Conservation (phyloP, 441 rosid genomes). For the Aleurites moluccanus region DNA sequence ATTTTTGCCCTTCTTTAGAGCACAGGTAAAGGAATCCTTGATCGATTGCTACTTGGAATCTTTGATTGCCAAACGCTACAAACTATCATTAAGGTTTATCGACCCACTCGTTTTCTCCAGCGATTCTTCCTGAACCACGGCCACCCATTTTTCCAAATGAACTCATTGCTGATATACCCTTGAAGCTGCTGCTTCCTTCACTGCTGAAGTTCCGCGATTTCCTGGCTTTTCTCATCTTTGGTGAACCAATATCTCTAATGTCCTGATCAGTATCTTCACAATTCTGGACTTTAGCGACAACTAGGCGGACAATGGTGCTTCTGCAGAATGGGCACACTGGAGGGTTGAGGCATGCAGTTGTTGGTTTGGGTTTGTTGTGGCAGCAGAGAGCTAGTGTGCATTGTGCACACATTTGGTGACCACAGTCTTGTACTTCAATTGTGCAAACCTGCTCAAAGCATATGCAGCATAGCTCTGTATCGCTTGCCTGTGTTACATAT, state of each 20-base stretch:
- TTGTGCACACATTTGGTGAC: slow-evolving; percentile 97
- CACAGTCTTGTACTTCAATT: slow-evolving; percentile 85
- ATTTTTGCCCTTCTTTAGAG: slow-evolving; percentile 7
- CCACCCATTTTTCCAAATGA: slow-evolving; percentile 75
- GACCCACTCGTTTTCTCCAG: slow-evolving; percentile 62
- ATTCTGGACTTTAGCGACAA: slow-evolving; percentile 54
- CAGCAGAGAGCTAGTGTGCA: slow-evolving; percentile 93
- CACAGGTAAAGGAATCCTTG: slow-evolving; percentile 15
- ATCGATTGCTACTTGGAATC: slow-evolving; percentile 26
- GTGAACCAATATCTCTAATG: slow-evolving; percentile 53
- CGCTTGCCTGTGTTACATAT: slow-evolving; percentile 59
- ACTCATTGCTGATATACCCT: slow-evolving; percentile 64
- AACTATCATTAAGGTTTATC: slow-evolving; percentile 44
- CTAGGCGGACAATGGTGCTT: slow-evolving; percentile 63
- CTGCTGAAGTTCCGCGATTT: slow-evolving; percentile 65
- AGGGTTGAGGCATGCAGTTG: slow-evolving; percentile 68
- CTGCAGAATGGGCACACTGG: slow-evolving; percentile 98
- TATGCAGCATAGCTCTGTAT: slow-evolving; percentile 82
- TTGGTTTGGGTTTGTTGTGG: slow-evolving; percentile 96
- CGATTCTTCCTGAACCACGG: slow-evolving; percentile 78
- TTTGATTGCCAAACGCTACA: slow-evolving; percentile 31
- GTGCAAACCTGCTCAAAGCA: slow-evolving; percentile 95
- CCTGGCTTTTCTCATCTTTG: slow-evolving; percentile 65
- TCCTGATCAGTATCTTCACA: slow-evolving; percentile 49
- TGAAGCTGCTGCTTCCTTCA: slow-evolving; percentile 97